phyloP scores from a whole-genome alignment of 2,329 filamentous ascomycete genomes.

The Mycogone perniciosa region DNA sequence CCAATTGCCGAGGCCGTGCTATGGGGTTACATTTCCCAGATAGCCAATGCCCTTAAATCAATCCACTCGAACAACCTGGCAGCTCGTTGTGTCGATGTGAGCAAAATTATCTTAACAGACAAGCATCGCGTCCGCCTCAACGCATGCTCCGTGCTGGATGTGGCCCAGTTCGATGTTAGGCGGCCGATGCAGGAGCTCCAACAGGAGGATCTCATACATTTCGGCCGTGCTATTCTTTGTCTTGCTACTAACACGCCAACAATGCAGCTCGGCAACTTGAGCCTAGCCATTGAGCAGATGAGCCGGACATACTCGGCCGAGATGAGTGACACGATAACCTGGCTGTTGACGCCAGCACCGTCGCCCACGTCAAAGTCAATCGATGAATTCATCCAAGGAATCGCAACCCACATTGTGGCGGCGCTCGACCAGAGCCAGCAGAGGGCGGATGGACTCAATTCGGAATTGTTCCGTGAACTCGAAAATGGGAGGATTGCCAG shows the following conservation, averaged over 20 bases:
- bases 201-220: constrained; percentile 76
- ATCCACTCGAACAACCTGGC: constrained; percentile 79
- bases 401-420: constrained; percentile 69
- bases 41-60: constrained; percentile 78
- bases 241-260: constrained; percentile 64
- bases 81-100: constrained; percentile 77
- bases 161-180: constrained; percentile 72
- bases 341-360: constrained; percentile 66
- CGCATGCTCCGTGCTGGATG: constrained; percentile 83
- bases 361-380: constrained; percentile 59
- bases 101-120: constrained; percentile 83
- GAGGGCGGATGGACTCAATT: constrained; percentile 65
- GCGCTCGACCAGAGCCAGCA: constrained; percentile 76
- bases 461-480: constrained; percentile 69
- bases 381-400: constrained; percentile 70
- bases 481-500: constrained; percentile 85
- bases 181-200: constrained; percentile 70
- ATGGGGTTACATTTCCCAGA: constrained; percentile 90
- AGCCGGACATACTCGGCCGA: constrained; percentile 69
- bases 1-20: constrained; percentile 65
- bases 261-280: constrained; percentile 51
- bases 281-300: constrained; percentile 69
- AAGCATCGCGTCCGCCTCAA: constrained; percentile 86
- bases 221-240: constrained; percentile 78
- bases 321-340: constrained; percentile 71